phyloP scores from a whole-genome alignment of 75 land plant genomes.

The Cupressus sempervirens region DNA sequence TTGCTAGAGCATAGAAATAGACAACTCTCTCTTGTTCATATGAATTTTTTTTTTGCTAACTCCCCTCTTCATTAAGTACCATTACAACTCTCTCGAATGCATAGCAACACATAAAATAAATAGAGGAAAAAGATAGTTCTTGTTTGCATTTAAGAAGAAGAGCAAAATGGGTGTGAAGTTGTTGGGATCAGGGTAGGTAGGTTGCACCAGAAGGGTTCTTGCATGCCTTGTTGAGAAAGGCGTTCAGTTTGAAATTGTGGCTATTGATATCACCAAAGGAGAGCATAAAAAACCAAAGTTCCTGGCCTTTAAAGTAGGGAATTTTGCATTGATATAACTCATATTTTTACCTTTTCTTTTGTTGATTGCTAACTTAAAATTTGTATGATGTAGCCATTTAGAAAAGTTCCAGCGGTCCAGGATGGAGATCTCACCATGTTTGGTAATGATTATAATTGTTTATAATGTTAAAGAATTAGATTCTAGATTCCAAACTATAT shows the following conservation, averaged over 20 bases:
- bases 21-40: no score
- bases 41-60: no score
- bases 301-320: conserved; percentile 30
- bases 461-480: not conserved
- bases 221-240: conserved; percentile 50
- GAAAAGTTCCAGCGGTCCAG: conserved; percentile 46
- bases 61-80: no score
- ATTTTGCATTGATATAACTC: not conserved
- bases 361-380: not conserved
- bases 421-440: no score
- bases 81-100: no score
- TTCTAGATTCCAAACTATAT: no score
- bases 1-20: no score
- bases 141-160: no score
- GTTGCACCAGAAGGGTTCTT: conserved; percentile 57
- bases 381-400: conserved; percentile 45
- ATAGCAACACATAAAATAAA: no score
- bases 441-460: conserved; percentile 24
- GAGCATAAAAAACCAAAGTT: conserved; percentile 50
- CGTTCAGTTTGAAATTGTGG: conserved; percentile 39
- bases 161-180: conserved; percentile 44
- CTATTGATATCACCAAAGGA: conserved; percentile 37
- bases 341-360: not conserved
- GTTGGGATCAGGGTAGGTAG: conserved; percentile 37
- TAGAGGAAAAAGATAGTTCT: no score